Conservation (phyloP, 768 basidiomycete genomes). For the Leucocoprinus sp. region DNA sequence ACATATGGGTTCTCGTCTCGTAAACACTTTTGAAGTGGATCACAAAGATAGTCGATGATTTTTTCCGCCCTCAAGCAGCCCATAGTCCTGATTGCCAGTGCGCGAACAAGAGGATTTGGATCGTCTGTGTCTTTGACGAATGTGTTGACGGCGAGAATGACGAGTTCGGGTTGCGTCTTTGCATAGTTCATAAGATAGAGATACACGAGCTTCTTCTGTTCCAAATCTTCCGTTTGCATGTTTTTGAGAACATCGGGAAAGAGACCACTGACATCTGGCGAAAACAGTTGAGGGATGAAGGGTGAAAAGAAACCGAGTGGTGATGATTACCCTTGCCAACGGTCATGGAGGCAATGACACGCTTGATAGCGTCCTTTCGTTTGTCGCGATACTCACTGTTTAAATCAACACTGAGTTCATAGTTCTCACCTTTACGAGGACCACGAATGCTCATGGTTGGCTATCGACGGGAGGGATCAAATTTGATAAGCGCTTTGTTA, state of each 20-base stretch:
- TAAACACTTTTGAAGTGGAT: constrained; percentile 86
- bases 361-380: constrained; percentile 97
- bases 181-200: constrained; percentile 99
- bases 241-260: constrained; percentile 99
- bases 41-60: constrained; percentile 98
- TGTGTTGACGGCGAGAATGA: constrained; percentile 97
- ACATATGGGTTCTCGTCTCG: constrained; percentile 98
- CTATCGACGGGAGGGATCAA: too few species aligned
- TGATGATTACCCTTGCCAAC: constrained; percentile 81
- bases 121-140: constrained; percentile 98
- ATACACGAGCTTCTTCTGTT: constrained; percentile 99
- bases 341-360: constrained; percentile 97
- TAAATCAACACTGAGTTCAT: constrained; percentile 92
- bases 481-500: too few species aligned
- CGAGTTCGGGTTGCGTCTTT: constrained; percentile 96
- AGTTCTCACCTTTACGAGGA: constrained; percentile 85
- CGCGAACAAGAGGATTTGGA: constrained; percentile 92
- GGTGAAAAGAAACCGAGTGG: neutral
- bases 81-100: constrained; percentile 97
- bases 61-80: constrained; percentile 95
- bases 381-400: constrained; percentile 95
- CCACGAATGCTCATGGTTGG: constrained; percentile 52
- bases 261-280: constrained; percentile 80
- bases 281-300: constrained; percentile 1
- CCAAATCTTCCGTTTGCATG: constrained; percentile 98